Conservation (phyloP, 345 rosid genomes). For the Trapa incisa region DNA sequence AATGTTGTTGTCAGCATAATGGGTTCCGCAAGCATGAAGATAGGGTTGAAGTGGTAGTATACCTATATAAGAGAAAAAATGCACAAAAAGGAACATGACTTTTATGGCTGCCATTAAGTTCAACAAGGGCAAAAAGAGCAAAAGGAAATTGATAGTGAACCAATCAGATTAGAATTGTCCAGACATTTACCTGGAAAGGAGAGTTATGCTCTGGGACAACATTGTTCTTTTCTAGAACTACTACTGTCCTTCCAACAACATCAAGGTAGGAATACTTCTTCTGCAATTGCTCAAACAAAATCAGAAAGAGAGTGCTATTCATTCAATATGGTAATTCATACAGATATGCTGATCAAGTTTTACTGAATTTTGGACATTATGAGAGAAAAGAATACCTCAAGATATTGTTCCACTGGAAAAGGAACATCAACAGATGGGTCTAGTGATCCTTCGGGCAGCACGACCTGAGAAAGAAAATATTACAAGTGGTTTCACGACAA, state of each 20-base stretch:
- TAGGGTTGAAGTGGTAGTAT: constrained; percentile 79
- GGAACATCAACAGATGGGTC: constrained; percentile 78
- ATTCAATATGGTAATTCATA: neutral
- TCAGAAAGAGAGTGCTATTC: neutral
- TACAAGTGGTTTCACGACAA: neutral
- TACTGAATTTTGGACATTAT: neutral
- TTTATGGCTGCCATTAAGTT: neutral
- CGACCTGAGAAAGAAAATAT: constrained; percentile 53
- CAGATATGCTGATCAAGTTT: neutral
- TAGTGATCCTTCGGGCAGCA: constrained; percentile 90
- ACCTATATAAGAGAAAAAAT: constrained; percentile 33
- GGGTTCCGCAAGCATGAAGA: constrained; percentile 98
- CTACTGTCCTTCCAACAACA: constrained; percentile 89
- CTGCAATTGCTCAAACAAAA: constrained; percentile 27
- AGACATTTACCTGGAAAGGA: constrained; percentile 68
- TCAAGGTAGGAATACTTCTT: constrained; percentile 92
- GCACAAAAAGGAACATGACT: too few species aligned
- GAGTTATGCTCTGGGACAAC: constrained; percentile 61
- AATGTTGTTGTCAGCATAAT: constrained; percentile 63
- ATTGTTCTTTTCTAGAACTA: constrained; percentile 83
- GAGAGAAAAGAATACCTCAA: constrained; percentile 40
- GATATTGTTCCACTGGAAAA: constrained; percentile 63
- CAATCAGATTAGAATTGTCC: neutral
- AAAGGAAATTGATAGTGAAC: neutral
- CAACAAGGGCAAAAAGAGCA: neutral